Conservation (phyloP, 139 green algal species). For the Monoraphidium neglectum region DNA sequence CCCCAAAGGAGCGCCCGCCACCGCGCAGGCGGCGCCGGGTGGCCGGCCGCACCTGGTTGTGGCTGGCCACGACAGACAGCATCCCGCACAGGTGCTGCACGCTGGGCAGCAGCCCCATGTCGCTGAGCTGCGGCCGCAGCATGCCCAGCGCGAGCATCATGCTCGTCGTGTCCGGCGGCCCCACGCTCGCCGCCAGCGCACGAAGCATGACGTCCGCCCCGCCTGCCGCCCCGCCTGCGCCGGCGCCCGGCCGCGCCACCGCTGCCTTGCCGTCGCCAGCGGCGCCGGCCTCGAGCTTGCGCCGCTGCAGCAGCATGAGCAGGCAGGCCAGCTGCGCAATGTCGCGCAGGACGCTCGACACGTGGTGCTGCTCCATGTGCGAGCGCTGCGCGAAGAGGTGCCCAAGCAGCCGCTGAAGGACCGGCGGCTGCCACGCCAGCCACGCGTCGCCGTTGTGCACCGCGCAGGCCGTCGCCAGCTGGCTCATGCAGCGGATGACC, state of each 20-base stretch:
- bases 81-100: conserved; percentile 18
- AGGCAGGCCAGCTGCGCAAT: conserved; percentile 4
- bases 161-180: conserved; percentile 6
- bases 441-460: conserved; percentile 5
- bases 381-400: conserved; percentile 13
- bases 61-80: not conserved
- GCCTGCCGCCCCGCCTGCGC: too few relatives aligned
- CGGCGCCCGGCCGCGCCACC: too few relatives aligned
- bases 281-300: too few relatives aligned
- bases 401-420: not conserved
- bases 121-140: conserved; percentile 20
- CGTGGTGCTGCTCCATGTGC: conserved; percentile 13
- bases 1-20: too few relatives aligned
- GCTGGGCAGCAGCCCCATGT: conserved; percentile 9
- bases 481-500: not conserved
- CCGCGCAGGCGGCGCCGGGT: too few relatives aligned
- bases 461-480: conserved; percentile 12
- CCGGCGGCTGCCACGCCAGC: conserved; percentile 23
- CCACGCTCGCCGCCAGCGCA: not conserved
- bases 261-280: too few relatives aligned
- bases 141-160: conserved; percentile 16
- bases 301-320: not conserved
- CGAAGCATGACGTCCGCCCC: too few relatives aligned
- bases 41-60: too few relatives aligned
- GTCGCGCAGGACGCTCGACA: conserved; percentile 14